A percentile compares a stretch with the other conserved stretches of the same genome.
phyloP scores from a whole-genome alignment of 2,329 filamentous ascomycete species.

The Alternaria hordeiaustralica region DNA sequence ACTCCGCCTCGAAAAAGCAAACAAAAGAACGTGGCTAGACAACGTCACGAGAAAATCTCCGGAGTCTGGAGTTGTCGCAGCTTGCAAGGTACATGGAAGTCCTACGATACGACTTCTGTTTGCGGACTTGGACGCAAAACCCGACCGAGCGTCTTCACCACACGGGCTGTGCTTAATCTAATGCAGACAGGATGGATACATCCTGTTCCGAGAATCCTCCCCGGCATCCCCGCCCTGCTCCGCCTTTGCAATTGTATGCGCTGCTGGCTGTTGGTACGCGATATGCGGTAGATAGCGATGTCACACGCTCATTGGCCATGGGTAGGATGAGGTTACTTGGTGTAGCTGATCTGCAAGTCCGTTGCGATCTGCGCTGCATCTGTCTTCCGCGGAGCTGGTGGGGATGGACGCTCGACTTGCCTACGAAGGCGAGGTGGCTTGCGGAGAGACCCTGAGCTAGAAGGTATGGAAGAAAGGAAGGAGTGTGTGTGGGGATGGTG shows the following conservation, averaged over 20 bases:
- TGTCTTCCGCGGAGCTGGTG: constrained; percentile 12
- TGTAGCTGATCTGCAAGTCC: constrained; percentile 17
- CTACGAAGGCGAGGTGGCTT: constrained; percentile 10
- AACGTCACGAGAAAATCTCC: not conserved
- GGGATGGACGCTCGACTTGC: constrained; percentile 17
- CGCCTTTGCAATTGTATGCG: not conserved
- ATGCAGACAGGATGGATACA: constrained; percentile 5
- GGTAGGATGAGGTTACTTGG: not conserved
- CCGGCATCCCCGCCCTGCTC: not conserved
- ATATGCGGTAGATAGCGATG: not conserved
- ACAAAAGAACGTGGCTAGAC: not conserved
- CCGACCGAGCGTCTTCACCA: constrained; percentile 3
- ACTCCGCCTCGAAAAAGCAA: constrained; percentile 1
- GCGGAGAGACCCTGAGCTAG: constrained; percentile 19
- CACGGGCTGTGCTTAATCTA: constrained; percentile 1
- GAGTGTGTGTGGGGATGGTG: not conserved
- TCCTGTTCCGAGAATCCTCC: constrained; percentile 10
- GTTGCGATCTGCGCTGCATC: constrained; percentile 20
- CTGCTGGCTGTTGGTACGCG: not conserved
- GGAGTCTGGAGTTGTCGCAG: not conserved
- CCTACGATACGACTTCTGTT: not conserved
- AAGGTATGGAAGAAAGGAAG: constrained; percentile 10
- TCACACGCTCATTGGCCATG: constrained; percentile 1
- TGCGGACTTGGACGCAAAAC: not conserved
- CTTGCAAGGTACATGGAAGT: not conserved